These are phyloP conservation scores for Parmelia sp. DNA, from an alignment of 495 filamentous ascomycete species.

Conservation along the genomic window DNA sequence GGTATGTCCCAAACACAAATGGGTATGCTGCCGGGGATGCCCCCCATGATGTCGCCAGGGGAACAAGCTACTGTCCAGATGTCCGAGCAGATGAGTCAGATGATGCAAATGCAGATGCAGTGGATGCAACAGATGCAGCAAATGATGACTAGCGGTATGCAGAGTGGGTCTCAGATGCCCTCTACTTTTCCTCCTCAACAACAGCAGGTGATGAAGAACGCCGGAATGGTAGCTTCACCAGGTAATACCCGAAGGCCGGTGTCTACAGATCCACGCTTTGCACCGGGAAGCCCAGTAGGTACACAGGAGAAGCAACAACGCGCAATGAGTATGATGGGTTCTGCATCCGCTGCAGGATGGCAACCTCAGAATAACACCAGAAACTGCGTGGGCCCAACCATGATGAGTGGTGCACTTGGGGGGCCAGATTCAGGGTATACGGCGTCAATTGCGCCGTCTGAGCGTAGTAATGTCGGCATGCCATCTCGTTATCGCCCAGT, in stretches of 20 bases:
- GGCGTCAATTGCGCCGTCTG: conserved; percentile 80
- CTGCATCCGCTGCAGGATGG: conserved; percentile 54
- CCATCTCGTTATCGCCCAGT: conserved; percentile 92
- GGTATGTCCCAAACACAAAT: conserved; percentile 31
- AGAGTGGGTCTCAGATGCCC: conserved; percentile 23
- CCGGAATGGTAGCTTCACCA: conserved; percentile 17
- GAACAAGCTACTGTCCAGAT: conserved; percentile 79
- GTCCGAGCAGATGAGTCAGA: conserved; percentile 78
- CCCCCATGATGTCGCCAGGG: conserved; percentile 48
- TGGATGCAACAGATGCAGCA: conserved; percentile 73
- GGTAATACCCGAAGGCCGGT: conserved; percentile 34
- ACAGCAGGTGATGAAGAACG: conserved; percentile 29
- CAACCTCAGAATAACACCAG: conserved; percentile 29
- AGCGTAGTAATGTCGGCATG: conserved; percentile 86
- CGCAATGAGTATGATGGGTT: conserved; percentile 78
- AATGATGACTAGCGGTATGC: conserved; percentile 52
- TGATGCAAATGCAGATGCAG: conserved; percentile 93
- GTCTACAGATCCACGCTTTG: conserved; percentile 37
- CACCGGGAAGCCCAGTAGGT: conserved; percentile 25
- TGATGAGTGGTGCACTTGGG: conserved; percentile 30
- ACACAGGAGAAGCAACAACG: conserved; percentile 40
- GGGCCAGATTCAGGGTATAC: conserved; percentile 47
- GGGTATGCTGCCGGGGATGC: conserved; percentile 34
- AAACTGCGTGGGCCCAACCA: conserved; percentile 32
- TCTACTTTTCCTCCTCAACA: conserved; percentile 28